These are phyloP conservation scores for Fusarium redolens DNA, from an alignment of 2,329 filamentous ascomycete genomes.

Conservation along the genomic window DNA sequence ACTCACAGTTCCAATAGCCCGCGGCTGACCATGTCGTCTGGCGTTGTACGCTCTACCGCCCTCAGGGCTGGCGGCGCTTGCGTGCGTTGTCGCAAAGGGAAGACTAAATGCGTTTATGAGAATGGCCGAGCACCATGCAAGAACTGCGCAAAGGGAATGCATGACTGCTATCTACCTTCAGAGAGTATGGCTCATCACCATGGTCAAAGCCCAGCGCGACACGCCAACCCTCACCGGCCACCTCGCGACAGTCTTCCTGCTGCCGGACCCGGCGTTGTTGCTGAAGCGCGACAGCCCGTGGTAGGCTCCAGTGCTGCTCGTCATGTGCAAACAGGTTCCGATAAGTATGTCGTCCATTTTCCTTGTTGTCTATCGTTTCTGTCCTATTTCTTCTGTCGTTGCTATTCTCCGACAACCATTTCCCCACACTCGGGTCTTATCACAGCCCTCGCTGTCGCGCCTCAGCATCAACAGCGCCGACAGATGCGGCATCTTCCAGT, in stretches of 20 bases:
- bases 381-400: not conserved
- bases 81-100: constrained; percentile 72
- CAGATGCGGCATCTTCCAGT: not conserved
- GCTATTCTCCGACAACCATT: not conserved
- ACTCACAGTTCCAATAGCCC: not conserved
- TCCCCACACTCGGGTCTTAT: constrained; percentile 6
- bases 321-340: constrained; percentile 59
- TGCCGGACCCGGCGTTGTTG: constrained; percentile 59
- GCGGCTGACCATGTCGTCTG: constrained; percentile 56
- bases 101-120: constrained; percentile 73
- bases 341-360: constrained; percentile 63
- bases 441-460: constrained; percentile 6
- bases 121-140: constrained; percentile 71
- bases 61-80: constrained; percentile 71
- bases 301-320: constrained; percentile 59
- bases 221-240: constrained; percentile 60
- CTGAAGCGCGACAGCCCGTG: constrained; percentile 58
- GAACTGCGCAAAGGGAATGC: constrained; percentile 73
- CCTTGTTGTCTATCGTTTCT: constrained; percentile 7
- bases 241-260: constrained; percentile 66
- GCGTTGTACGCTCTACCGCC: constrained; percentile 66
- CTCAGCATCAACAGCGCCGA: not conserved
- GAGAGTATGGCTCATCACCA: constrained; percentile 70
- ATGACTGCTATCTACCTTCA: constrained; percentile 71
- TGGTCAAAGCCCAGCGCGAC: constrained; percentile 67